phyloP scores from a whole-genome alignment of 2,329 filamentous ascomycete genomes.

The Alternaria brassicicola region DNA sequence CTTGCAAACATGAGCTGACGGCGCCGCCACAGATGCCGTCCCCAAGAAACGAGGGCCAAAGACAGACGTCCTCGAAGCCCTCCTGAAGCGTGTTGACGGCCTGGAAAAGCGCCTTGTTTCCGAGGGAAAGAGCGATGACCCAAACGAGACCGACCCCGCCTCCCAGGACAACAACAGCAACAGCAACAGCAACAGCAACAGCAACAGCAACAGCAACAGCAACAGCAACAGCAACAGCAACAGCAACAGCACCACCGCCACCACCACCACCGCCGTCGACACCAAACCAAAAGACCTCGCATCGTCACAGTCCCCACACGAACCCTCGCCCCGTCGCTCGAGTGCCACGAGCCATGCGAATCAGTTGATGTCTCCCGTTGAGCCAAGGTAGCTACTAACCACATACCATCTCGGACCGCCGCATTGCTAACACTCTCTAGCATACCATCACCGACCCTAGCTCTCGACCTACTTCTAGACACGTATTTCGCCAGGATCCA shows the following conservation, averaged over 20 bases:
- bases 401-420: conserved; percentile 11
- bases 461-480: conserved; percentile 71
- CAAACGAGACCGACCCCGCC: conserved; percentile 35
- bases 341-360: conserved; percentile 32
- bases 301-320: conserved; percentile 28
- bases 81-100: conserved; percentile 84
- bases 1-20: conserved; percentile 21
- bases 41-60: conserved; percentile 91
- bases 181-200: background rate
- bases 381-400: conserved; percentile 41
- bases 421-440: conserved; percentile 30
- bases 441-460: conserved; percentile 54
- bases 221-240: background rate
- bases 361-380: conserved; percentile 47
- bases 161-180: conserved; percentile 8
- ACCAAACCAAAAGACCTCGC: conserved; percentile 26
- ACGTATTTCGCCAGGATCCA: conserved; percentile 82
- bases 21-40: conserved; percentile 70
- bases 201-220: conserved; percentile 8
- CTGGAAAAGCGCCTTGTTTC: conserved; percentile 77
- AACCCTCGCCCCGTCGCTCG: conserved; percentile 33
- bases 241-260: no score
- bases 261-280: conserved; percentile 28
- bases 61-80: conserved; percentile 83
- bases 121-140: conserved; percentile 54